A percentile compares a stretch with the other conserved stretches of the same genome.
Conservation (phyloP, 306 rosid genomes). For the Acmispon strigosus region DNA sequence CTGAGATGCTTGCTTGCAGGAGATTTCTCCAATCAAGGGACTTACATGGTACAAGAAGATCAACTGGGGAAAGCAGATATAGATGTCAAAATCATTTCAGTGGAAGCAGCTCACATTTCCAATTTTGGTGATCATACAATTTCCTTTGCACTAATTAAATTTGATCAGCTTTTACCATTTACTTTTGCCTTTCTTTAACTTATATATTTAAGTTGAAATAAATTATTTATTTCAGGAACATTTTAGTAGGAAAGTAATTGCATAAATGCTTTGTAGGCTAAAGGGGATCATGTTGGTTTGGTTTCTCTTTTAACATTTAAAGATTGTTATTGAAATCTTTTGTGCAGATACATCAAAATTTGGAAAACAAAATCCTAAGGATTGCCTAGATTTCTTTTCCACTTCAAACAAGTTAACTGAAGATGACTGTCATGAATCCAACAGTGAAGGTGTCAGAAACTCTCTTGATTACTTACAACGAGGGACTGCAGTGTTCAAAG, state of each 20-base stretch:
- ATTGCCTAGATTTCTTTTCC: slow-evolving; percentile 35
- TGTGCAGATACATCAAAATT: slow-evolving; percentile 39
- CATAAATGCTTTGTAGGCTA: slow-evolving; percentile 7
- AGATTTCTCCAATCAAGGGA: slow-evolving; percentile 28
- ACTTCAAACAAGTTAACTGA: slow-evolving; percentile 34
- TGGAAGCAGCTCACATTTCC: slow-evolving; percentile 38
- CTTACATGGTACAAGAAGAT: slow-evolving; percentile 21
- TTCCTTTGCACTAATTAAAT: slow-evolving; percentile 1
- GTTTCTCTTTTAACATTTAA: slow-evolving; percentile 13
- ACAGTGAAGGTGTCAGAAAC: slow-evolving; percentile 23
- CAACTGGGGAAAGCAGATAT: slow-evolving; percentile 30
- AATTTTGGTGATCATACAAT: slow-evolving; percentile 6
- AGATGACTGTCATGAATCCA: slow-evolving; percentile 36
- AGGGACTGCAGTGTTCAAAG: slow-evolving; percentile 29
- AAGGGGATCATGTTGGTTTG: slow-evolving; percentile 19
- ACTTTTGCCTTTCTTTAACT: not conserved
- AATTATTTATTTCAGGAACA: not conserved
- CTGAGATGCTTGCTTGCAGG: slow-evolving; percentile 29
- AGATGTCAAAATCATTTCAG: slow-evolving; percentile 28
- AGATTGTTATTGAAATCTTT: slow-evolving; percentile 27
- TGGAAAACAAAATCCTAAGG: slow-evolving; percentile 26
- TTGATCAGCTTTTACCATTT: slow-evolving; percentile 17
- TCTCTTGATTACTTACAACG: slow-evolving; percentile 20
- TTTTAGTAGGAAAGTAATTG: not conserved
- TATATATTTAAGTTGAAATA: not conserved